Percentiles rank a stretch among this genome's conserved stretches.
Evolutionary conservation across 192 early-diverging fungal species (phyloP).

Genomic region (Linnemannia schmuckeri): DNA sequence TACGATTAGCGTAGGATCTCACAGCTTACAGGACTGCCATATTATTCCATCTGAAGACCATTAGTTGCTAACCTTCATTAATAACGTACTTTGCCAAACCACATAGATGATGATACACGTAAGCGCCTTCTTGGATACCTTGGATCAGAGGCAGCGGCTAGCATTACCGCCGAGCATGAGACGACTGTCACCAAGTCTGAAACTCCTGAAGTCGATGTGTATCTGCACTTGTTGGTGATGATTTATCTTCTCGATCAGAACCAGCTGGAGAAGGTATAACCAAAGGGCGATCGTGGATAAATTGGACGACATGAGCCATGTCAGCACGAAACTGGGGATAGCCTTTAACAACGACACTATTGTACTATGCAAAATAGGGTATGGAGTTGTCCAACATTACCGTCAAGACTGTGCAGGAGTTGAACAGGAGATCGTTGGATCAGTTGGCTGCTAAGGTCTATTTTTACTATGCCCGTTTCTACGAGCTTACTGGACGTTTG

Average conservation of each 20-base stretch:
- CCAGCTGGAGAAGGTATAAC: conserved; percentile 72
- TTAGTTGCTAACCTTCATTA: conserved; percentile 17
- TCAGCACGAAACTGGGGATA: background rate
- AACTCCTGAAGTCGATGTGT: conserved; percentile 87
- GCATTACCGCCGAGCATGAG: conserved; percentile 60
- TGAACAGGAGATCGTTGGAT: conserved; percentile 93
- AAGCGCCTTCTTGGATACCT: conserved; percentile 44
- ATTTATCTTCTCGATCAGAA: conserved; percentile 87
- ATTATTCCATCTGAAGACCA: conserved; percentile 30
- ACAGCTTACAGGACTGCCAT: background rate
- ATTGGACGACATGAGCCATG: background rate
- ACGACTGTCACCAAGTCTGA: conserved; percentile 40
- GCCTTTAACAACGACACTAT: background rate
- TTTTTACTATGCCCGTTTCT: conserved; percentile 95
- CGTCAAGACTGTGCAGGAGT: conserved; percentile 69
- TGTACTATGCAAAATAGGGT: conserved; percentile 63
- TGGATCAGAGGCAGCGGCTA: conserved; percentile 62
- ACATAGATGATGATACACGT: conserved; percentile 47
- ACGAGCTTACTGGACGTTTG: conserved; percentile 79
- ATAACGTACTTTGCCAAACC: conserved; percentile 2
- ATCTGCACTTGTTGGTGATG: conserved; percentile 84
- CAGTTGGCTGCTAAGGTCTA: conserved; percentile 89
- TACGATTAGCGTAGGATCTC: background rate
- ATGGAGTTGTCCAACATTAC: conserved; percentile 74
- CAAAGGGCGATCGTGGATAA: background rate